A percentile compares a stretch with the other conserved stretches of the same genome.
Evolutionary conservation across 1,139 yeast species (phyloP).

Genomic region (Yamadazyma songkhlaensis): DNA sequence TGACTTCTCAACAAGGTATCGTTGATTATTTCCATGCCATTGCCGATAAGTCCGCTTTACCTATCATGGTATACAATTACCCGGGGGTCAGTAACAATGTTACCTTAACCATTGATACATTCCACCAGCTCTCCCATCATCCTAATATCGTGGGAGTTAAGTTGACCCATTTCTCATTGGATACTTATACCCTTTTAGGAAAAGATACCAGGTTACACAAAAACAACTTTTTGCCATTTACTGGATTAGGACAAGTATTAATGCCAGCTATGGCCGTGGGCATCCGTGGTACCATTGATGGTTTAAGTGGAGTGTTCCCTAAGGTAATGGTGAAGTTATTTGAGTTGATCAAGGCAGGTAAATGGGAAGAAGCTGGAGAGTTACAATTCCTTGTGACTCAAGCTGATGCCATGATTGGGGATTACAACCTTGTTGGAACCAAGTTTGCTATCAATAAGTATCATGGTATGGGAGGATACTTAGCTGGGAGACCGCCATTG

Average conservation of each 20-base stretch:
- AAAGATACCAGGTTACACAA: constrained; percentile 29
- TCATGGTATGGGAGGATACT: constrained; percentile 18
- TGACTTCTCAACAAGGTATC: constrained; percentile 33
- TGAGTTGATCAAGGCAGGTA: constrained; percentile 24
- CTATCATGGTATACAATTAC: constrained; percentile 34
- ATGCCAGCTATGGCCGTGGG: constrained; percentile 44
- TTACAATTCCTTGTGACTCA: constrained; percentile 39
- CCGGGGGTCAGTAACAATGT: constrained; percentile 41
- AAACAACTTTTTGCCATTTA: constrained; percentile 38
- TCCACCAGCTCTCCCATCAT: constrained; percentile 27
- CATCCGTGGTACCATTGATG: constrained; percentile 46
- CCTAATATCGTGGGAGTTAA: constrained; percentile 38
- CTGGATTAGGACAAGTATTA: constrained; percentile 48
- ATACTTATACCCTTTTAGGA: constrained; percentile 36
- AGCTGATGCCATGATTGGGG: constrained; percentile 39
- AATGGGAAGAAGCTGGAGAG: constrained; percentile 36
- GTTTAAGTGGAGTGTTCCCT: constrained; percentile 41
- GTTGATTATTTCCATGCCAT: constrained; percentile 29
- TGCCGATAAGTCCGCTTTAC: constrained; percentile 30
- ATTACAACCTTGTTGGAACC: constrained; percentile 44
- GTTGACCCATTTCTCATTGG: constrained; percentile 40
- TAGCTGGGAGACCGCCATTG: constrained; percentile 25
- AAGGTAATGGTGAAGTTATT: constrained; percentile 36
- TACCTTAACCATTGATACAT: constrained; percentile 31
- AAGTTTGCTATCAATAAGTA: constrained; percentile 26